Evolutionary conservation across 176 grass and related monocot species (phyloP), one percentile per base, ranked within the genome.

Genomic region (Secale cereale): DNA sequence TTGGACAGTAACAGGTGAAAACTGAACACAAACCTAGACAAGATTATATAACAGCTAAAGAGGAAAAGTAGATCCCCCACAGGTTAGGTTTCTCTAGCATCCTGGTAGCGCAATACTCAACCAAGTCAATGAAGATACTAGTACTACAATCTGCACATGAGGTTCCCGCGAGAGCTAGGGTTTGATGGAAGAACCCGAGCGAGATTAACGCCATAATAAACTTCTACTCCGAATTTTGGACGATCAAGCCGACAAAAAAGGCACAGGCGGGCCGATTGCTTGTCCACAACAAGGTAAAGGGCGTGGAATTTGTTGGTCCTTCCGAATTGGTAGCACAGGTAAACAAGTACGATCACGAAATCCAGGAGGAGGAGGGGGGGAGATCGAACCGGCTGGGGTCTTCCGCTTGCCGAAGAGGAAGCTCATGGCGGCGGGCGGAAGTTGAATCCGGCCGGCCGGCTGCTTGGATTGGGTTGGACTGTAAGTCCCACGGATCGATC

Each of bases 401-500:
- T 94, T 97, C 85, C 86, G 86, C 83, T 97, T 97, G 79, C 94
- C 94, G 71, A 97, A 94, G 85, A 94, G 81, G 85, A 97, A 94
- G 82, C 94, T 97, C 94, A 94, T 97, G 84, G 74, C n/a, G 54
- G 59, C 75, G 26, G 56, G 70, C 80, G 25, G 52, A 10, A 2
- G 30, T 54, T 59, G 22, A 29, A 39, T 57, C 65, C 43, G 78
- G 39, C 3, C 10, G 23, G 2, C 8, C 77, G 57, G 33, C 59
- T 63, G 61, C 28, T 46, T 4, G 28, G 30, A 68, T 66, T 32
- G 11, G 28, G 31, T 8, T 23, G 2, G 22, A 25, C 6, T 10
- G 26, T 16, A 1, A 59, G 35, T 56, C 50, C 22, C 31, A 2
- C 52, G 46, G 16, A 14, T 78, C 41, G 43, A 19, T 20, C 69